Evolutionary conservation across 2,329 filamentous ascomycete genomes (phyloP).

Genomic region (Alternaria brassicicola): DNA sequence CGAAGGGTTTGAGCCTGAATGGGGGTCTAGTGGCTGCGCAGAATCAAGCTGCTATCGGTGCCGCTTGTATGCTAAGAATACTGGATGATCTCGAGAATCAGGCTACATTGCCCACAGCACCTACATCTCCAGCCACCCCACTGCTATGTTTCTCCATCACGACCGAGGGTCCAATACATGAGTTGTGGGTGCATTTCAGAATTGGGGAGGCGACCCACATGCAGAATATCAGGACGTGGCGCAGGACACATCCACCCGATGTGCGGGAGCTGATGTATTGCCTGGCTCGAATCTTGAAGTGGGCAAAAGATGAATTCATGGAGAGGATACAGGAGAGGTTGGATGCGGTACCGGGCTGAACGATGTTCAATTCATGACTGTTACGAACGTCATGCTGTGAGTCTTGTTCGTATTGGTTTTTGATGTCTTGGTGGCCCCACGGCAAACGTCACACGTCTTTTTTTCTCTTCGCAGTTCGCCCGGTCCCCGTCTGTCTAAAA

Average conservation of each 20-base stretch:
- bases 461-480: neutral
- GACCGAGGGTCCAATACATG: constrained; percentile 24
- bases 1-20: constrained; percentile 20
- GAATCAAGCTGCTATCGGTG: constrained; percentile 25
- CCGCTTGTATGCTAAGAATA: constrained; percentile 23
- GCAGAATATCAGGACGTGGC: constrained; percentile 14
- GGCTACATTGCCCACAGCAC: neutral
- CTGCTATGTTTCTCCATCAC: constrained; percentile 12
- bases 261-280: constrained; percentile 13
- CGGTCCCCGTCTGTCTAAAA: neutral
- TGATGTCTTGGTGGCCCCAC: constrained; percentile 3
- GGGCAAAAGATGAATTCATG: constrained; percentile 7
- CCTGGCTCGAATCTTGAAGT: constrained; percentile 16
- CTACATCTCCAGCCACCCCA: neutral
- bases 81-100: constrained; percentile 19
- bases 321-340: constrained; percentile 12
- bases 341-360: constrained; percentile 5
- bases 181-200: constrained; percentile 26
- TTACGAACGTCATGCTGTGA: constrained; percentile 2
- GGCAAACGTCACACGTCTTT: neutral
- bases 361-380: neutral
- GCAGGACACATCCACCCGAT: constrained; percentile 13
- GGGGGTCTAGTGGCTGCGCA: constrained; percentile 23
- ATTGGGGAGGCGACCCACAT: constrained; percentile 13
- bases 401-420: constrained; percentile 7